Percentiles rank a stretch among this genome's conserved stretches.
Conservation (phyloP, 768 basidiomycete species). For the Hortiboletus flavorubellus region DNA sequence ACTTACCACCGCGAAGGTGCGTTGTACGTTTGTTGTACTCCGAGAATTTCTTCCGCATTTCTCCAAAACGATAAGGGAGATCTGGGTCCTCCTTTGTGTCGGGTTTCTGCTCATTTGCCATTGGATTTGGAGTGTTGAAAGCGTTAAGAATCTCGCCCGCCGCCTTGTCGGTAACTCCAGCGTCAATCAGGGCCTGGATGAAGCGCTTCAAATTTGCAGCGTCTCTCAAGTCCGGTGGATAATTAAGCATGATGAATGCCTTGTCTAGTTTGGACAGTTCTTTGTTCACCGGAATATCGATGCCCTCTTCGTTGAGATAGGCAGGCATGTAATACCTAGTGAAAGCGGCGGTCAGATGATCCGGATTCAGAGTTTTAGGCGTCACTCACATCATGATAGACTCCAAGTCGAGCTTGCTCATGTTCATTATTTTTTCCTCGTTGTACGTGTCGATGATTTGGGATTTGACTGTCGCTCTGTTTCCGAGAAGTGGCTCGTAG, state of each 20-base stretch:
- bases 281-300: neutral
- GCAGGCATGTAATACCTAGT: neutral
- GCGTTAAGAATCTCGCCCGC: neutral
- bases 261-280: neutral
- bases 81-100: no score
- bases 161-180: neutral
- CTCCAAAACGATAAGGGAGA: neutral
- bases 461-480: neutral
- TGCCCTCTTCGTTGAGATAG: neutral
- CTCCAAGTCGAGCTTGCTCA: neutral
- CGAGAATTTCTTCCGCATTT: neutral
- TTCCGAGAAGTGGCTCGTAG: neutral
- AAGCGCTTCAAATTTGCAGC: neutral
- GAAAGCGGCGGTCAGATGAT: neutral
- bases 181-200: neutral
- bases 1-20: neutral
- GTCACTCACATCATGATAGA: neutral
- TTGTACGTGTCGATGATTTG: neutral
- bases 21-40: neutral
- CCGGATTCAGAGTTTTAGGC: neutral
- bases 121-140: neutral
- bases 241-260: neutral
- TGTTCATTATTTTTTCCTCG: neutral
- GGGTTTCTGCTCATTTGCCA: no score
- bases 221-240: neutral